These are phyloP conservation scores for Pythium plurisporium DNA, from an alignment of 352 stramenopile species.

Conservation along the genomic window DNA sequence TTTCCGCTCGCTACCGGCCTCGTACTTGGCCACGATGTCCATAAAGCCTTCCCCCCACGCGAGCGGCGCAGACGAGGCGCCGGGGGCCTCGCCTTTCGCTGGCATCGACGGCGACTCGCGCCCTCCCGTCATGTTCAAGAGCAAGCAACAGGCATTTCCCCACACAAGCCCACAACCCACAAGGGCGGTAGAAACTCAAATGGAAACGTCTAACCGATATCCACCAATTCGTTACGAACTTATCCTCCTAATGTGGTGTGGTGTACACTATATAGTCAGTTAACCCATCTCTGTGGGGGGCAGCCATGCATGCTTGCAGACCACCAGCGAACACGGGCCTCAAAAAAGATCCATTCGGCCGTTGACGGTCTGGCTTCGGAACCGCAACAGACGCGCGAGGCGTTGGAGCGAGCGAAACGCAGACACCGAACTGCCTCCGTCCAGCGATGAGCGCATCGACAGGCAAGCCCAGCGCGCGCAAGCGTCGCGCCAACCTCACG, in stretches of 20 bases:
- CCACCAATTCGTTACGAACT: no score
- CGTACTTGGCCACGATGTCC: slow-evolving; percentile 35
- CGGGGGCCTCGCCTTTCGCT: background rate
- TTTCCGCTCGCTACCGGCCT: slow-evolving; percentile 40
- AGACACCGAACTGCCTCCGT: no score
- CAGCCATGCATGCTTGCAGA: background rate
- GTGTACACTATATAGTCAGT: background rate
- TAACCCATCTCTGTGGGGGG: no score
- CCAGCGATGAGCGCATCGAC: slow-evolving; percentile 12
- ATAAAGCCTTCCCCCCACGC: slow-evolving; percentile 17
- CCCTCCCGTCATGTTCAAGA: background rate
- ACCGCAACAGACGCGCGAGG: background rate
- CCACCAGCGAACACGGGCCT: background rate
- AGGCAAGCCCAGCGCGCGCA: slow-evolving; percentile 1
- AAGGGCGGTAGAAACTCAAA: no score
- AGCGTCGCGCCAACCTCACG: slow-evolving; percentile 17
- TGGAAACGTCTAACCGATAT: no score
- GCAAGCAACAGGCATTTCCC: background rate
- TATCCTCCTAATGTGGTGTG: no score
- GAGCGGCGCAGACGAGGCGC: background rate
- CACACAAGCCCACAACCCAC: no score
- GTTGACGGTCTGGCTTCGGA: no score
- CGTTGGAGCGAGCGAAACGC: background rate
- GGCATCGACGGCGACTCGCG: background rate
- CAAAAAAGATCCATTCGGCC: background rate